Conservation (phyloP, 805 yeast genomes). For the Nakazawaea molendinolei region DNA sequence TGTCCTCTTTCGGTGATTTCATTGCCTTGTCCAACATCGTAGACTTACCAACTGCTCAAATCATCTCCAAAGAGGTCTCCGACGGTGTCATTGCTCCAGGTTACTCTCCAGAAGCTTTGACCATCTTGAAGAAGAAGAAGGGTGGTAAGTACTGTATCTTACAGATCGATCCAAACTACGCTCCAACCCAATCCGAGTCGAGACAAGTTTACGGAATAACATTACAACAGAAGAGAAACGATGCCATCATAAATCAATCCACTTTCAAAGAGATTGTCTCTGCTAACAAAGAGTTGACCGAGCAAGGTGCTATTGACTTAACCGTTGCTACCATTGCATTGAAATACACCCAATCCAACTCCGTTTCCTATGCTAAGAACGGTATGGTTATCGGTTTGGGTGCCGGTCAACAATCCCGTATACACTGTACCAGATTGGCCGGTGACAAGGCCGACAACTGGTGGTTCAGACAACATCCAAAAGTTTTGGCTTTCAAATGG, state of each 20-base stretch:
- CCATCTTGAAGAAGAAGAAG: constrained; percentile 83
- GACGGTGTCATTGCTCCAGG: constrained; percentile 99
- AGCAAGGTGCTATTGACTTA: constrained; percentile 88
- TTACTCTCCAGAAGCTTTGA: constrained; percentile 86
- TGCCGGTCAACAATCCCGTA: constrained; percentile 99
- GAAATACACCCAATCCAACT: constrained; percentile 97
- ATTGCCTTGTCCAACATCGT: constrained; percentile 96
- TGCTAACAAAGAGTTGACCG: constrained; percentile 76
- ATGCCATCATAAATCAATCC: constrained; percentile 86
- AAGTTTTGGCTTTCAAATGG: constrained; percentile 90
- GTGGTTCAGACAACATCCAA: constrained; percentile 99
- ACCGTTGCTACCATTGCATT: constrained; percentile 96
- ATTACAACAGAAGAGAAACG: constrained; percentile 95
- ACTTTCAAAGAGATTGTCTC: constrained; percentile 91
- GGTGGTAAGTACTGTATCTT: constrained; percentile 95
- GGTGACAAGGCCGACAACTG: constrained; percentile 99
- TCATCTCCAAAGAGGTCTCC: constrained; percentile 94
- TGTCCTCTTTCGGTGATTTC: constrained; percentile 98
- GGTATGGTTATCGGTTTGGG: constrained; percentile 99
- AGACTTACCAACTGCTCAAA: constrained; percentile 92
- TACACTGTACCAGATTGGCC: constrained; percentile 98
- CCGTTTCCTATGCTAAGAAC: constrained; percentile 96
- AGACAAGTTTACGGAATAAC: constrained; percentile 96
- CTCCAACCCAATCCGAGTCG: constrained; percentile 74
- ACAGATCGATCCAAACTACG: constrained; percentile 92